Percentiles rank a stretch among this genome's conserved stretches.
Conservation (phyloP, 2,329 filamentous ascomycete species). For the Penicillium italicum region DNA sequence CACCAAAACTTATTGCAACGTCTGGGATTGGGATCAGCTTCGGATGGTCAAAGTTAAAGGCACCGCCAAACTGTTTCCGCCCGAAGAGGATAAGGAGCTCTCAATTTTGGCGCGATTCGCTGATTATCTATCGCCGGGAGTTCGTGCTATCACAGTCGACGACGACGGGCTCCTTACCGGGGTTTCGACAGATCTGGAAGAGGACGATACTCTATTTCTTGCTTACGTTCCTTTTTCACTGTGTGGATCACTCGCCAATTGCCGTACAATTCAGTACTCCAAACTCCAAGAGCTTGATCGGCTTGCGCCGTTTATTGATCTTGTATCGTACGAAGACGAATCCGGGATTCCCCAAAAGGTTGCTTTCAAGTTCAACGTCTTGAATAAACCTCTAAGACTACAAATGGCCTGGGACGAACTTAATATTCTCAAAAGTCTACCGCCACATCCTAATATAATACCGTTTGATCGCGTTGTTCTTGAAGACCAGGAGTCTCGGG, state of each 20-base stretch:
- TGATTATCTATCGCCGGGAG: constrained; percentile 20
- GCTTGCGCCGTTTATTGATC: constrained; percentile 17
- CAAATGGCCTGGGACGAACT: constrained; percentile 28
- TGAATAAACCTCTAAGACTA: constrained; percentile 13
- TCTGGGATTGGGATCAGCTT: constrained; percentile 27
- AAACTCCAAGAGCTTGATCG: constrained; percentile 19
- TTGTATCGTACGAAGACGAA: constrained; percentile 10
- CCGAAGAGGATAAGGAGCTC: constrained; percentile 16
- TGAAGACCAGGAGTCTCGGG: constrained; percentile 23
- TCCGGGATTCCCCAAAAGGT: constrained; percentile 2
- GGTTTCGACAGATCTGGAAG: constrained; percentile 19
- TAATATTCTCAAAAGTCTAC: constrained; percentile 25
- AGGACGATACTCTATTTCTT: constrained; percentile 18
- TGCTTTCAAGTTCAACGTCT: constrained; percentile 22
- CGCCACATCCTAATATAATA: constrained; percentile 29
- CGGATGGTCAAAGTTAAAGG: constrained; percentile 23
- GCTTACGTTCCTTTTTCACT: constrained; percentile 18
- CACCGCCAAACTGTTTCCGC: constrained; percentile 21
- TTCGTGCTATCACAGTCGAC: constrained; percentile 20
- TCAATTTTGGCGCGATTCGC: constrained; percentile 16
- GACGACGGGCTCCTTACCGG: constrained; percentile 19
- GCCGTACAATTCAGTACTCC: constrained; percentile 14
- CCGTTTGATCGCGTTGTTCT: constrained; percentile 29
- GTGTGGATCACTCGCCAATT: constrained; percentile 12
- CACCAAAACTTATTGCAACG: constrained; percentile 18